A percentile compares a stretch with the other conserved stretches of the same genome.
Evolutionary conservation across 768 basidiomycete genomes (phyloP).

Genomic region (Dacryopinax primogenitus): DNA sequence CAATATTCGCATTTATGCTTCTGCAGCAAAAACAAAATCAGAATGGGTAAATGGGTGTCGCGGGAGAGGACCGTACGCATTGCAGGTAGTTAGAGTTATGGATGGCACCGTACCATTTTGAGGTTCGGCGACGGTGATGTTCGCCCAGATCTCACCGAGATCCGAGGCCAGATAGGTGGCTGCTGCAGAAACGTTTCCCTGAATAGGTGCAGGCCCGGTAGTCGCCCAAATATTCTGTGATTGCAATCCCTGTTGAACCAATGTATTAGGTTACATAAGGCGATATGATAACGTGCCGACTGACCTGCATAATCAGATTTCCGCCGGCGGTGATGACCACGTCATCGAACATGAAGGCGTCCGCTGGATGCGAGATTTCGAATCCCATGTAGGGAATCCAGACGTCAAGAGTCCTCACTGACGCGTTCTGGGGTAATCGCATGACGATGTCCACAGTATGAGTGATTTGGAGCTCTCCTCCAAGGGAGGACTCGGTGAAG

Average conservation of each 20-base stretch:
- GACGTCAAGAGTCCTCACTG: neutral
- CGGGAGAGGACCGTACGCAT: neutral
- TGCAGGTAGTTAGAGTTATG: neutral
- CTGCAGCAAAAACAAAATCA: neutral
- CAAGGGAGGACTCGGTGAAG: neutral
- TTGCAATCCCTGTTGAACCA: neutral
- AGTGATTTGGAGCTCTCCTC: neutral
- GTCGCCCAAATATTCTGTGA: neutral
- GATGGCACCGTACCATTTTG: neutral
- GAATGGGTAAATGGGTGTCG: neutral
- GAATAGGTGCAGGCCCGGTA: neutral
- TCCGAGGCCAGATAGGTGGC: neutral
- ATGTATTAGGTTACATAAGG: neutral
- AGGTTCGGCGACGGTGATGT: neutral
- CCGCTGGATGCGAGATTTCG: neutral
- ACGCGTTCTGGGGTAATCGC: neutral
- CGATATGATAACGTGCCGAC: neutral
- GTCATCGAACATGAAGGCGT: neutral
- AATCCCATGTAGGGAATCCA: neutral
- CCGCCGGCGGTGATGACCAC: neutral
- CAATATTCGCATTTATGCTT: neutral
- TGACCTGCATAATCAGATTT: neutral
- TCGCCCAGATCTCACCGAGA: neutral
- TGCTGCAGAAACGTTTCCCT: neutral
- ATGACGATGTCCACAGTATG: constrained; percentile 1